A percentile compares a stretch with the other conserved stretches of the same genome.
Evolutionary conservation across 116 monocot species (phyloP).

Genomic region (Iris pallida): DNA sequence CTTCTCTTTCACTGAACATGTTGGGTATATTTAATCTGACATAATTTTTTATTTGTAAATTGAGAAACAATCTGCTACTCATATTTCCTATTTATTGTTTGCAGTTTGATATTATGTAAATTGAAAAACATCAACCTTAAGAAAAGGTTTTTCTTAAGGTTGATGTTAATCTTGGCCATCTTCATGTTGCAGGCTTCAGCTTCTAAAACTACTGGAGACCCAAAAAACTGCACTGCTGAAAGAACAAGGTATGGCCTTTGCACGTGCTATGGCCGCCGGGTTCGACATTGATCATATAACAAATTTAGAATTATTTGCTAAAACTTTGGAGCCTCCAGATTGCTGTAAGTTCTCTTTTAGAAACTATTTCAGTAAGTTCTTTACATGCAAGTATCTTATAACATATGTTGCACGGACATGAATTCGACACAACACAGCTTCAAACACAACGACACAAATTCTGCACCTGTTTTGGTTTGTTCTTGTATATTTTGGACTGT

Average conservation of each 20-base stretch:
- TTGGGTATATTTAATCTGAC: too few species aligned
- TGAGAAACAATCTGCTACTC: background rate
- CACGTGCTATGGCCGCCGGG: conserved; percentile 76
- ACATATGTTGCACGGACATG: too few species aligned
- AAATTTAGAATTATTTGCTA: conserved; percentile 67
- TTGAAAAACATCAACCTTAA: too few species aligned
- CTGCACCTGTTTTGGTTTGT: too few species aligned
- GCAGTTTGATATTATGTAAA: conserved; percentile 92
- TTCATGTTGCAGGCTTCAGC: conserved; percentile 63
- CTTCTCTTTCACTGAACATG: background rate
- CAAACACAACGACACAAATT: too few species aligned
- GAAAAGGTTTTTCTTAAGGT: too few species aligned
- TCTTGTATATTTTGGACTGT: too few species aligned
- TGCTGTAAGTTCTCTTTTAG: conserved; percentile 77
- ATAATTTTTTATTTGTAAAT: background rate
- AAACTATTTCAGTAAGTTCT: too few species aligned
- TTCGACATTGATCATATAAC: conserved; percentile 72
- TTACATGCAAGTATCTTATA: background rate
- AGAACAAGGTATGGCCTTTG: conserved; percentile 96
- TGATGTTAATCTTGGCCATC: too few species aligned
- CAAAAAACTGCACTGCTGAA: conserved; percentile 66
- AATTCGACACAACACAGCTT: too few species aligned
- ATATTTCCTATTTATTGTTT: background rate
- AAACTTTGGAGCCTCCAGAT: conserved; percentile 71
- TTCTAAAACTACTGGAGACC: conserved; percentile 61